phyloP scores from a whole-genome alignment of 306 rosid genomes.

The Heteromeles arbutifolia region DNA sequence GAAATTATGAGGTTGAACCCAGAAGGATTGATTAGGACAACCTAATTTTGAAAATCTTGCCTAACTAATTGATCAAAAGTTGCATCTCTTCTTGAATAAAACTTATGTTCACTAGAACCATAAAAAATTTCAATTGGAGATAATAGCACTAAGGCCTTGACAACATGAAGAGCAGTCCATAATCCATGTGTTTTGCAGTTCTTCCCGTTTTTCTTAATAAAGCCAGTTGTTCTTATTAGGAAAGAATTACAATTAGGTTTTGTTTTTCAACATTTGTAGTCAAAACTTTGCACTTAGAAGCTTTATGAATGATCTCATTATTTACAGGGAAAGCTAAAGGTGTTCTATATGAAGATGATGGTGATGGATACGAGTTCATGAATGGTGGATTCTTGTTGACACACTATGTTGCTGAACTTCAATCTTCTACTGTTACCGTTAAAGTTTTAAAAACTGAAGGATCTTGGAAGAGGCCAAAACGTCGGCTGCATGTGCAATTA shows the following conservation, averaged over 20 bases:
- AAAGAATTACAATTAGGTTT: neutral
- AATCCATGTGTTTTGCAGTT: neutral
- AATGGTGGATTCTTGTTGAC: too few species aligned
- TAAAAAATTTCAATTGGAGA: neutral
- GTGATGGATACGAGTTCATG: constrained; percentile 82
- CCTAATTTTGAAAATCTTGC: neutral
- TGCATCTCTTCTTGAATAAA: neutral
- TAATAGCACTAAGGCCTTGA: neutral
- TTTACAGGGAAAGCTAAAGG: constrained; percentile 85
- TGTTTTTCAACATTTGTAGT: neutral
- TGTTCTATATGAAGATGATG: constrained; percentile 80
- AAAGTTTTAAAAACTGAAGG: constrained; percentile 64
- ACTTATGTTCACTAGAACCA: neutral
- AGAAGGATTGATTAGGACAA: neutral
- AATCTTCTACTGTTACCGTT: constrained; percentile 57
- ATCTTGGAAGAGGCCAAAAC: constrained; percentile 70
- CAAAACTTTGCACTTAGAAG: neutral
- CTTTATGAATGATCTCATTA: constrained; percentile 7
- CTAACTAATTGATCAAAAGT: neutral
- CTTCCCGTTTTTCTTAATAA: neutral
- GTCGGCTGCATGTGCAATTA: constrained; percentile 60
- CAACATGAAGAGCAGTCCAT: neutral
- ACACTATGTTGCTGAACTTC: constrained; percentile 72
- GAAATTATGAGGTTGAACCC: neutral
- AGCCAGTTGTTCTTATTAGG: neutral